Evolutionary conservation across 768 basidiomycete species (phyloP), one percentile per base, ranked within the genome.

Genomic region (Tulasnella sp.): DNA sequence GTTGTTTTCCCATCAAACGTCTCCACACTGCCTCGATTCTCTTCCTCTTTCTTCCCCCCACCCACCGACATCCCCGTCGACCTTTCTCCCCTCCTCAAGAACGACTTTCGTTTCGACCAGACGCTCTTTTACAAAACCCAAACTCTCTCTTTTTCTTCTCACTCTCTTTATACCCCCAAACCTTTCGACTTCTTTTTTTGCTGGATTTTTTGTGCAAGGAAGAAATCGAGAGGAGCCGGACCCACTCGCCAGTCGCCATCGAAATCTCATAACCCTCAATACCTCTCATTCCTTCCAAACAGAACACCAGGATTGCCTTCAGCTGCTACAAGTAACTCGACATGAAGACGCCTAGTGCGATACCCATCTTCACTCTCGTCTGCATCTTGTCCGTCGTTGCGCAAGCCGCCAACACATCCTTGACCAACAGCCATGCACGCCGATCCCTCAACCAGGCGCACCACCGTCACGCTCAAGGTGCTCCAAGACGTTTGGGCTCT

Each of bases 401-500:
- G 69, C 77, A 77, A 26, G 83, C 83, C 0, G 76, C 80, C 62
- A 85, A 83, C 75, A 81, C 83, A 0, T 82, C 83, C n/a, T 70
- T 78, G 8, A 59, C 75, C 75, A 79, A 63, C 77, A 78, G 82
- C 72, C 78, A 82, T 75, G 80, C 80, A 42, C 75, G 81, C 52
- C 79, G 80, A 16, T 81, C 81, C 26, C 5, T 80, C 44, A 16
- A 73, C 0, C 68, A 76, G 72, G 77, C 74, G 74, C 77, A 80
- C 59, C 74, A 77, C 68, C 74, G 68, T 16, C 65, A 65, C 34
- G 16, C 69, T n/a, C 73, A 71, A 4, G 17, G 26, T 37, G 63
- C 26, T 8, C 35, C 52, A 5, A 22, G 22, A 3, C 52, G 52
- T 4, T 22, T 22, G 14, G 63, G n/a, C 34, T 7, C 3, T 3